Evolutionary conservation across 208 protist genomes (phyloP).

Genomic region (Leishmania amazonensis): DNA sequence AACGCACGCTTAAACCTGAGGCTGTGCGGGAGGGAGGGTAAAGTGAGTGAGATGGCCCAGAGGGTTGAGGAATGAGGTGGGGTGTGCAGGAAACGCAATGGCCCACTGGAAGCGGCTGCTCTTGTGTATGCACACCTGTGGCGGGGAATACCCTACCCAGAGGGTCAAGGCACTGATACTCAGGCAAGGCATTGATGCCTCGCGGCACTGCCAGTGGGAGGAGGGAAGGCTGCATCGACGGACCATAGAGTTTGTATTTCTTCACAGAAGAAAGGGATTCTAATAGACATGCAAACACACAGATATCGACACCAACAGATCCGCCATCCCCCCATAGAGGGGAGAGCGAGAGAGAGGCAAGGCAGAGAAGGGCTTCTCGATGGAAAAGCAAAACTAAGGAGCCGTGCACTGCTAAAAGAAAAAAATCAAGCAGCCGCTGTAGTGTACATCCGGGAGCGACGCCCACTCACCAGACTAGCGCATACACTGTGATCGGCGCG

Average conservation of each 20-base stretch:
- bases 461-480: neutral
- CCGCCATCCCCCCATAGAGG: neutral
- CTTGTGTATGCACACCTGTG: neutral
- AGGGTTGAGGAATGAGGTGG: neutral
- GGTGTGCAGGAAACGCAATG: neutral
- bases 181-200: neutral
- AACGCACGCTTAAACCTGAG: neutral
- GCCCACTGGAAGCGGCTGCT: neutral
- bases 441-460: conserved; percentile 10
- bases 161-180: neutral
- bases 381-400: neutral
- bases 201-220: neutral
- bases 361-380: neutral
- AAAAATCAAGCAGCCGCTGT: neutral
- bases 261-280: neutral
- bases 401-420: neutral
- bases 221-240: neutral
- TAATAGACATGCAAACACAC: conserved; percentile 12
- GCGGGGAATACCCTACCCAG: neutral
- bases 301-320: neutral
- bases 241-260: neutral
- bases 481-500: neutral
- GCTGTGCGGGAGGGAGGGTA: neutral
- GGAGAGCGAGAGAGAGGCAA: neutral
- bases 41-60: neutral